Evolutionary conservation across 345 rosid species (phyloP), one percentile per base, ranked within the genome.

Genomic region (Pistacia vera): DNA sequence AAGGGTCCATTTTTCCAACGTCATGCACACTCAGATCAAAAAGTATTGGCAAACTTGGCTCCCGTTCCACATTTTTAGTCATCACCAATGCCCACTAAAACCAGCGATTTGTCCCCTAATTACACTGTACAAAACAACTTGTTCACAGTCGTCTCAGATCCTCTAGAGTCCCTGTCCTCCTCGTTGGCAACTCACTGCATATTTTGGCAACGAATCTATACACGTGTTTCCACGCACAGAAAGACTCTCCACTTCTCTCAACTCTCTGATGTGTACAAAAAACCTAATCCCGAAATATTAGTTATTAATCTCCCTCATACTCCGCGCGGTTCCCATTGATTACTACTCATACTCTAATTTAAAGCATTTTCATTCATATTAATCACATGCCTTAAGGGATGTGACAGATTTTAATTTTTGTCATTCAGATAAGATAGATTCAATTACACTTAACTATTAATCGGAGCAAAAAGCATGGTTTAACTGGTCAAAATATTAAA

Each of bases 31-130:
- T 63, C 28, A 51, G 12, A 33, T 17, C 12, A 48, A n/a, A 71
- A 70, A 36, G 25, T 28, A 28, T 36, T 68, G 33, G 68, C 33
- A 68, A 55, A 48, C n/a, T 64, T 70, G 63, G 67, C 10, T 41
- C 65, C 22, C 51, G 33, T 57, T 56, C 6, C 22, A 48, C 28
- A 48, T 1, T 25, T 67, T 18, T 22, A 8, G 14, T 48, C 57
- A 18, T 55, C 70, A 65, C 49, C n/a, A 63, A 68, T 65, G 51
- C 82, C 78, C 83, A 83, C 81, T 76, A 66, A 55, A 68, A 52
- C 35, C 62, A 68, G 61, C 20, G 68, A 57, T 59, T 56, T 16
- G 51, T 49, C 72, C 16, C 63, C 13, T 28, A n/a, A 12, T 75
- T 16, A 10, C 1, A 71, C 83, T 79, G 78, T 71, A 63, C 20